Evolutionary conservation across 345 rosid species (phyloP), one percentile per base, ranked within the genome.

Genomic region (Citrus cavaleriei): DNA sequence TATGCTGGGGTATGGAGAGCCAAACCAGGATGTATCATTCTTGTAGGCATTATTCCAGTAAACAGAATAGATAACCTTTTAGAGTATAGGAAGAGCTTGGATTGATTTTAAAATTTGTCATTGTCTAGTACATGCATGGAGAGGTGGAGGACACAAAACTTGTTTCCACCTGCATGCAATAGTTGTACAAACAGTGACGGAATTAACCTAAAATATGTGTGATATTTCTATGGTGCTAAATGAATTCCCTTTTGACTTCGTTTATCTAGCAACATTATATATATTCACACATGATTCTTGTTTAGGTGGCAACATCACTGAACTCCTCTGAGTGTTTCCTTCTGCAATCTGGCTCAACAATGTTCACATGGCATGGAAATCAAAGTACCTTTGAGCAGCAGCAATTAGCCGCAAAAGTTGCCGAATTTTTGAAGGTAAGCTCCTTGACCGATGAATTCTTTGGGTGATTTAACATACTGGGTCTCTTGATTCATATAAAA

Each of bases 301-400:
- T 84, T 81, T 80, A 97, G 99, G 92, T 89, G 86, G 97, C 97
- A 69, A 82, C 97, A 28, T 93, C 95, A 71, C 86, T 97, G 86
- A 89, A 92, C 84, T 93, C 99, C 66, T 71, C 81, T 3, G 95
- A 94, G 79, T 97, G 98, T 81, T 94, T 93, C 86, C 92, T 97
- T 84, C 92, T 97, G 86, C 99, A 97, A 91, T 92, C 98, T 83
- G 98, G 98, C 61, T 90, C 96, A 37, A 88, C 96, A 62, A 21
- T 93, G 81, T 97, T 94, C 84, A 86, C 83, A 35, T 97, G 99
- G 99, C 95, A 92, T 84, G 99, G 99, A 79, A 93, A 86, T 86
- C 95, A 94, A 88, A 90, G 99, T 86, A 83, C 96, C 32, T 89
- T 81, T 84, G 98, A 97, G 85, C 97, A 94, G 84, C 95, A 94